phyloP scores from a whole-genome alignment of 495 filamentous ascomycete genomes.

The Penicillium odoratum region DNA sequence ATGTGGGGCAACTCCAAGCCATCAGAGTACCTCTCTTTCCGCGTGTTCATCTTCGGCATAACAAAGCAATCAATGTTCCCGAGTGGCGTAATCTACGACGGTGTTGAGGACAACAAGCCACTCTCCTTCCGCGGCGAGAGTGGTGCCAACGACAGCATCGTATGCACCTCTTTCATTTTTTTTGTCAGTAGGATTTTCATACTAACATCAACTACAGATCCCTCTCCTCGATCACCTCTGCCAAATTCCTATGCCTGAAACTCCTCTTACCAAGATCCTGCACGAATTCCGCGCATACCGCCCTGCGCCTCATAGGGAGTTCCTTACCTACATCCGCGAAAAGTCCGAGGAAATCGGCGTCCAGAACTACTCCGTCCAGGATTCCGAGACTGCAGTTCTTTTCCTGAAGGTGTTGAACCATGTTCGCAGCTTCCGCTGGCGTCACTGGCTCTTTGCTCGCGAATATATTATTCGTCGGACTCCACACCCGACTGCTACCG shows the following conservation, averaged over 20 bases:
- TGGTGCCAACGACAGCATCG: constrained; percentile 86
- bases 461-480: constrained; percentile 90
- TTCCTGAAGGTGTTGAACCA: constrained; percentile 77
- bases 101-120: constrained; percentile 66
- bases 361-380: constrained; percentile 60
- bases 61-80: constrained; percentile 90
- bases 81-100: constrained; percentile 83
- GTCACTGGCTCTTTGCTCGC: constrained; percentile 91
- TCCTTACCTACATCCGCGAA: constrained; percentile 68
- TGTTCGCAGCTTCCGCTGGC: constrained; percentile 88
- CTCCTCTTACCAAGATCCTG: constrained; percentile 80
- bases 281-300: constrained; percentile 84
- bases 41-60: constrained; percentile 94
- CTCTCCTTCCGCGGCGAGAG: constrained; percentile 81
- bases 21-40: constrained; percentile 74
- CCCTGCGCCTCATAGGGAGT: constrained; percentile 80
- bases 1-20: constrained; percentile 90
- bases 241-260: constrained; percentile 75
- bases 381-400: constrained; percentile 52
- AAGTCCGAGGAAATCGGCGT: constrained; percentile 56
- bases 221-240: constrained; percentile 84
- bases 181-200: background rate
- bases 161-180: constrained; percentile 25
- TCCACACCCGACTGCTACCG: constrained; percentile 81
- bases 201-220: constrained; percentile 50